A percentile compares a stretch with the other conserved stretches of the same genome.
Conservation (phyloP, 225 moss, liverwort and hornwort species). For the Antitrichia curtipendula region DNA sequence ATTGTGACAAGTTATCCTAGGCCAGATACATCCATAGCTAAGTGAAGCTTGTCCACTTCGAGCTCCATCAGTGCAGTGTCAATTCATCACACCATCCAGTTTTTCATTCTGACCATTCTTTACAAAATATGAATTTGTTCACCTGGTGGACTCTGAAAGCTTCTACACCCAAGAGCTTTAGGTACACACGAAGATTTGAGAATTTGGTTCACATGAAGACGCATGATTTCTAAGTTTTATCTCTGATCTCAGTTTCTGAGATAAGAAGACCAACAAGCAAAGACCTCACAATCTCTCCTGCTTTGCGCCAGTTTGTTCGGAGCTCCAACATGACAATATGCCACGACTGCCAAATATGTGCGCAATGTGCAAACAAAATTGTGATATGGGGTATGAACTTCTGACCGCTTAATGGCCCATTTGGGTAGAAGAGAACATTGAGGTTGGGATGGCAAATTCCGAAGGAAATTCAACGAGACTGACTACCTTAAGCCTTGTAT, state of each 20-base stretch:
- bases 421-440: neutral
- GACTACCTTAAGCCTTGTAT: slow-evolving; percentile 13
- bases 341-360: neutral
- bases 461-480: neutral
- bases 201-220: neutral
- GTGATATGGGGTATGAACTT: neutral
- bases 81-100: neutral
- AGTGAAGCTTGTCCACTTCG: neutral
- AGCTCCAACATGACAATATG: neutral
- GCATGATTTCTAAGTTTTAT: neutral
- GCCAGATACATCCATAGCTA: neutral
- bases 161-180: neutral
- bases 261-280: neutral
- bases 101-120: neutral
- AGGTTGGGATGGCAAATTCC: neutral
- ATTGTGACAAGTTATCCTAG: neutral
- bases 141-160: neutral
- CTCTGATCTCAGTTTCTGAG: neutral
- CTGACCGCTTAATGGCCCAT: neutral
- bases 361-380: neutral
- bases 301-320: neutral
- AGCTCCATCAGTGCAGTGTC: neutral
- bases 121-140: neutral
- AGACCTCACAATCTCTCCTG: neutral
- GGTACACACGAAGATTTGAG: neutral